Evolutionary conservation across 2,329 filamentous ascomycete species (phyloP).

Genomic region (Fusarium zealandicum): DNA sequence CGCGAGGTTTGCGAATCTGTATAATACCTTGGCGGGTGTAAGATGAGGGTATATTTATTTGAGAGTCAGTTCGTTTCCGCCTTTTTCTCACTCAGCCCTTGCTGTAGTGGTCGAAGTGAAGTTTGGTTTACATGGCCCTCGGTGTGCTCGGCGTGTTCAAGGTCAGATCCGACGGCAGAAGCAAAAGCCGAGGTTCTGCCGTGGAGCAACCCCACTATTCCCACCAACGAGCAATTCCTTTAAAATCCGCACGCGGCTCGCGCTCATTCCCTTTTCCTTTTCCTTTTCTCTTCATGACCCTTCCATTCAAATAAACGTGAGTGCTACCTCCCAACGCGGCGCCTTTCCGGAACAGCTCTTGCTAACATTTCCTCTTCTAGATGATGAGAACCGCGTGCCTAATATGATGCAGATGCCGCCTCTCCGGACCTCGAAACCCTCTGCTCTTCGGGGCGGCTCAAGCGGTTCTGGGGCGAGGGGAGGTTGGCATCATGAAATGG

Average conservation of each 20-base stretch:
- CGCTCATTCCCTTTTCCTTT: slow-evolving; percentile 44
- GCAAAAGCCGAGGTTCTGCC: slow-evolving; percentile 43
- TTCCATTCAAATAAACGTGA: slow-evolving; percentile 99
- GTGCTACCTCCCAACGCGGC: slow-evolving; percentile 52
- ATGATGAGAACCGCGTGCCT: slow-evolving; percentile 99
- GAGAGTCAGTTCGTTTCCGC: no score
- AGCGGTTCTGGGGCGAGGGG: slow-evolving; percentile 78
- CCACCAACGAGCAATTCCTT: slow-evolving; percentile 38
- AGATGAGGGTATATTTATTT: no score
- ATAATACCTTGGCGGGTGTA: no score
- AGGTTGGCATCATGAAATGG: slow-evolving; percentile 85
- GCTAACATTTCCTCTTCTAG: slow-evolving; percentile 58
- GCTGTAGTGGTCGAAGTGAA: no score
- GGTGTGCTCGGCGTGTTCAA: not conserved
- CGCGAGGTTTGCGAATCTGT: no score
- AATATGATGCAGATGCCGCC: slow-evolving; percentile 80
- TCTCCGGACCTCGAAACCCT: slow-evolving; percentile 78
- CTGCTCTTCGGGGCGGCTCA: slow-evolving; percentile 75
- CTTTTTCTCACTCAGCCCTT: no score
- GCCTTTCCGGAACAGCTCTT: not conserved
- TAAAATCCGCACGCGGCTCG: slow-evolving; percentile 47
- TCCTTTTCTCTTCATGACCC: slow-evolving; percentile 77
- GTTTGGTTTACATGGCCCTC: no score
- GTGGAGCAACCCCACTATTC: slow-evolving; percentile 32
- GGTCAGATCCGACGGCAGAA: not conserved